Percentiles rank a stretch among this genome's conserved stretches.
phyloP scores from a whole-genome alignment of 768 basidiomycete genomes.

The Leccinum fibrillosum region DNA sequence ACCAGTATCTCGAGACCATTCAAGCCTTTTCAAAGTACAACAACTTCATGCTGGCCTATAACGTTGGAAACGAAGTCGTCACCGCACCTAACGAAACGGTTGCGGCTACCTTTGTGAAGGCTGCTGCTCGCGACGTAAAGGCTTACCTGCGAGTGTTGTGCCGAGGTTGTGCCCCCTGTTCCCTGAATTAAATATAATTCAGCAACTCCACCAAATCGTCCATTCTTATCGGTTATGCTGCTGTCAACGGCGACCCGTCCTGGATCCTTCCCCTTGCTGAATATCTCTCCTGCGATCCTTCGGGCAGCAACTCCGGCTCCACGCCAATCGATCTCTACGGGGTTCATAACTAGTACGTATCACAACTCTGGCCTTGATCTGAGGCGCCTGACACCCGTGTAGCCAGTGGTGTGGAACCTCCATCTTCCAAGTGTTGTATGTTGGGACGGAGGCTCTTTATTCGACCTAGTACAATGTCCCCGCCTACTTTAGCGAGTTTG shows the following conservation, averaged over 20 bases:
- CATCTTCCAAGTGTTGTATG: conserved; percentile 54
- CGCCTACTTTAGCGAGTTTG: conserved; percentile 90
- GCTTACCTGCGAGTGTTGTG: conserved; percentile 67
- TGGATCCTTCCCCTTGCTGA: conserved; percentile 70
- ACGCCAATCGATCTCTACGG: conserved; percentile 83
- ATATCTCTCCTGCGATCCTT: conserved; percentile 75
- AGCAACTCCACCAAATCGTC: conserved; percentile 63
- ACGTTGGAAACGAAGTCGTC: conserved; percentile 85
- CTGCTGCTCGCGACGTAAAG: conserved; percentile 84
- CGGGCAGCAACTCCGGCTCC: conserved; percentile 47
- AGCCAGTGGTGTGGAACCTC: conserved; percentile 84
- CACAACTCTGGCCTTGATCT: not conserved
- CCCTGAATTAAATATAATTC: not conserved
- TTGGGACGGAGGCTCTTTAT: conserved; percentile 50
- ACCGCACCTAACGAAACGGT: conserved; percentile 50
- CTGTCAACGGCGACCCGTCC: conserved; percentile 66
- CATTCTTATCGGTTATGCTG: conserved; percentile 79
- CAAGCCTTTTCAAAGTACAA: conserved; percentile 79
- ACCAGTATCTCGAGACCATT: conserved; percentile 77
- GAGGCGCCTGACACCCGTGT: conserved; percentile 10
- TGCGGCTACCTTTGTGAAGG: conserved; percentile 80
- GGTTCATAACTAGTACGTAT: conserved; percentile 77
- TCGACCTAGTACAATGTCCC: conserved; percentile 62
- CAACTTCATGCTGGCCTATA: conserved; percentile 79
- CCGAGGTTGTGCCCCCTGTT: not conserved